A percentile compares a stretch with the other conserved stretches of the same genome.
phyloP scores from a whole-genome alignment of 176 grass and related monocot species.

The Musa itinerans region DNA sequence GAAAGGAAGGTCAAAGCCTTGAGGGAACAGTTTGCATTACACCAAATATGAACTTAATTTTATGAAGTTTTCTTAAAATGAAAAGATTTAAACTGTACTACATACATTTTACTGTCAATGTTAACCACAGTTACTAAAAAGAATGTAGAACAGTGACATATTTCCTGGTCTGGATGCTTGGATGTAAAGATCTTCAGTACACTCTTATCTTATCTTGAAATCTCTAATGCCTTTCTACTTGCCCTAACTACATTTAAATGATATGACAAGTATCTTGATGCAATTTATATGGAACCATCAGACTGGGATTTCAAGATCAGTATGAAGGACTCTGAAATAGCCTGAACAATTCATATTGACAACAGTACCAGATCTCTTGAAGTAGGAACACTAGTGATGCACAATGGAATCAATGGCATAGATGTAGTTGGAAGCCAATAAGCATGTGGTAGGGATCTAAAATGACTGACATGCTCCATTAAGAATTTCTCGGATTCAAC shows the following conservation, averaged over 20 bases:
- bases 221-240: background rate
- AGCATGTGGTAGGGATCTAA: background rate
- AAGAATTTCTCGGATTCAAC: background rate
- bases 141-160: too few species aligned
- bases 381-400: background rate
- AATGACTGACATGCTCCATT: slow-evolving; percentile 1
- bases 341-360: too few species aligned
- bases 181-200: background rate
- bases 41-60: background rate
- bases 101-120: too few species aligned
- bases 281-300: too few species aligned
- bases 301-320: too few species aligned
- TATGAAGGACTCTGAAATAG: too few species aligned
- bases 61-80: too few species aligned
- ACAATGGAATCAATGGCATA: background rate
- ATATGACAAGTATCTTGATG: background rate
- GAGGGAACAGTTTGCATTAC: background rate
- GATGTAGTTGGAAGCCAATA: background rate
- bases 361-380: background rate
- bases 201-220: background rate
- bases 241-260: background rate
- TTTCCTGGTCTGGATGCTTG: background rate
- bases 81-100: too few species aligned
- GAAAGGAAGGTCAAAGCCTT: background rate
- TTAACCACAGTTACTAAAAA: too few species aligned